Conservation (phyloP, 192 early-diverging fungal species). For the Coemansia nantahalensis region DNA sequence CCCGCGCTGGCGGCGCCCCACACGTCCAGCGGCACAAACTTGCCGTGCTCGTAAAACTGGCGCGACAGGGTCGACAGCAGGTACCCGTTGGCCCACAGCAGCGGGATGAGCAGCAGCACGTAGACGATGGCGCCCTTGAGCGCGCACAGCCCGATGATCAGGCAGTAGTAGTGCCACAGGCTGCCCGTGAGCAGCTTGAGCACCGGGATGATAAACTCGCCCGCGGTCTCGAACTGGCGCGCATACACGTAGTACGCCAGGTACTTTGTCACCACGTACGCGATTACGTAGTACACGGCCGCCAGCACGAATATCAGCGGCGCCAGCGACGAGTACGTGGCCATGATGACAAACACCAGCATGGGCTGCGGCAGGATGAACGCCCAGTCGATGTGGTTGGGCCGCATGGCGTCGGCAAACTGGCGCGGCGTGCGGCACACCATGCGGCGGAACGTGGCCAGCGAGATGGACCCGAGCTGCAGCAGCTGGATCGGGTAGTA, state of each 20-base stretch:
- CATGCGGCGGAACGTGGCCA: constrained; percentile 55
- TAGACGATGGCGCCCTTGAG: constrained; percentile 41
- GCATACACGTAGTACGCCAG: constrained; percentile 74
- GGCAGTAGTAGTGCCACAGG: constrained; percentile 49
- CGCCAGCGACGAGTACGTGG: constrained; percentile 73
- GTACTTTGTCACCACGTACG: constrained; percentile 71
- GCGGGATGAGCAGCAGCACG: constrained; percentile 38
- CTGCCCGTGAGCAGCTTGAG: constrained; percentile 45
- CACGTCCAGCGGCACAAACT: constrained; percentile 38
- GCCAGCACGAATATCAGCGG: constrained; percentile 72
- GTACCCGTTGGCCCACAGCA: constrained; percentile 46
- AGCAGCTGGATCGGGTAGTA: constrained; percentile 65
- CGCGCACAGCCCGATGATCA: constrained; percentile 50
- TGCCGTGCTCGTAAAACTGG: constrained; percentile 43
- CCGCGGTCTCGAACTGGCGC: constrained; percentile 68
- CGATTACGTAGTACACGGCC: constrained; percentile 61
- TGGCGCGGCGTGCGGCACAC: constrained; percentile 74
- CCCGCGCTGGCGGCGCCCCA: background rate
- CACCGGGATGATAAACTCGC: constrained; percentile 51
- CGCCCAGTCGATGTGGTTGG: constrained; percentile 66
- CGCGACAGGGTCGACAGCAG: constrained; percentile 32
- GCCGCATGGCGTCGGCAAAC: constrained; percentile 65
- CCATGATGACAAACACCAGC: constrained; percentile 68
- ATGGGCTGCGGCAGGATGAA: constrained; percentile 66
- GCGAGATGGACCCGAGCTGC: constrained; percentile 61